Percentiles rank a stretch among this genome's conserved stretches.
Evolutionary conservation across 1,284 basidiomycete species (phyloP).

Genomic region (Ganoderma resinaceum): DNA sequence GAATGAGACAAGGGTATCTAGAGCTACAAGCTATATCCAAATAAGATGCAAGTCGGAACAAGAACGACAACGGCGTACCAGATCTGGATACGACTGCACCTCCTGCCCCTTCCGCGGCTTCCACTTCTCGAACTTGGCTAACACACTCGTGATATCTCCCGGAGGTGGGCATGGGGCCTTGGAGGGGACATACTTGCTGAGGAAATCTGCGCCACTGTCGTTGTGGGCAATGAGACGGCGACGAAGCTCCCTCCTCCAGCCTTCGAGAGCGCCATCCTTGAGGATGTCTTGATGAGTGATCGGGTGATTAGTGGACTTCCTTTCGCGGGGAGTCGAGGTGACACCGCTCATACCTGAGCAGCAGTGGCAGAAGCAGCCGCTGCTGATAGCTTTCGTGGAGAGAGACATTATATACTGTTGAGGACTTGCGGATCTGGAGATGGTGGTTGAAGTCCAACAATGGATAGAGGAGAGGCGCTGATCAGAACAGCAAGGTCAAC

Average conservation of each 20-base stretch:
- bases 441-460: not conserved
- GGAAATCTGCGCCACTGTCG: not conserved
- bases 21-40: not conserved
- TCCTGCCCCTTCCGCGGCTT: not conserved
- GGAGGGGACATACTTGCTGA: not conserved
- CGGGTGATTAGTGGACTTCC: not conserved
- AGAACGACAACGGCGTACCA: not conserved
- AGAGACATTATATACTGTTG: not conserved
- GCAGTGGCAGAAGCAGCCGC: not conserved
- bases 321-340: not conserved
- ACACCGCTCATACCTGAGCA: slow-evolving; percentile 2
- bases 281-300: not conserved
- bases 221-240: not conserved
- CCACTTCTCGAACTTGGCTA: not conserved
- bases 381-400: not conserved
- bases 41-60: not conserved
- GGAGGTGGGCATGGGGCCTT: not conserved
- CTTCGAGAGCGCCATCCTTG: not conserved
- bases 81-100: not conserved
- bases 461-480: not conserved
- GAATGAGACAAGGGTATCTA: slow-evolving; percentile 3
- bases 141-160: not conserved
- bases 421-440: not conserved
- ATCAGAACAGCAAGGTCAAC: not conserved
- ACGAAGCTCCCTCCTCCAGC: not conserved